Base-by-base conservation (phyloP, 257 asterid species). In the Osmanthus fragrans region DNA sequence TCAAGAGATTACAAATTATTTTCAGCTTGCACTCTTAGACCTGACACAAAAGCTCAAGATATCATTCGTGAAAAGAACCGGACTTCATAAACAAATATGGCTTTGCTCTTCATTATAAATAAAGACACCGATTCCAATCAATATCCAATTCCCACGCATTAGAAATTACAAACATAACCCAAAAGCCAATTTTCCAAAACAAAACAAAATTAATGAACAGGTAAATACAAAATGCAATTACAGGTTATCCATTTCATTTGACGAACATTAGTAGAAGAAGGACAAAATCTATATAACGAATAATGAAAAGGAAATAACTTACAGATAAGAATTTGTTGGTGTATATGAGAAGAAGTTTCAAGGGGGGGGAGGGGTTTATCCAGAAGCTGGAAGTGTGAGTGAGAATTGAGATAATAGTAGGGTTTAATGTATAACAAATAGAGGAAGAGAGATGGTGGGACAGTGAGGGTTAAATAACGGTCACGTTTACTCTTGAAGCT, bases 401-500 rank as follows among this genome's bases (percentile, higher is more conserved):
- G 25, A 51, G 18, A 51, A 9, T 18, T 4, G 9, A 51, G 60
- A 51, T 51, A 16, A 5, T 16, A 11, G 23, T 51, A 16, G 60
- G 60, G 60, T 18, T 51, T 51, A 51, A 8, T 18, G 7, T 51
- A 6, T 15, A 1, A 42, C 19, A 42, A 42, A 5, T 51, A 0
- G 7, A 29, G 13, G 19, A 37, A 47, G 33, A 1, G 70, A 42
- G 77, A 32, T 39, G 45, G 45, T 39, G 51, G 12, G 34, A 6
- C 23, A 16, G 33, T 15, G 30, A 47, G 12, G 18, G 9, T 15
- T 27, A 11, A 72, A 84, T 66, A 18, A 81, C 83, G 82, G 82
- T 70, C 49, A 7, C 45, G 21, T 72, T 79, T 66, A 19, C 39
- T 85, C 86, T 47, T 82, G 79, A 82, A 74, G 37, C 84, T 77